A percentile compares a stretch with the other conserved stretches of the same genome.
phyloP scores from a whole-genome alignment of 1,284 basidiomycete species.

The Peniophora sp. region DNA sequence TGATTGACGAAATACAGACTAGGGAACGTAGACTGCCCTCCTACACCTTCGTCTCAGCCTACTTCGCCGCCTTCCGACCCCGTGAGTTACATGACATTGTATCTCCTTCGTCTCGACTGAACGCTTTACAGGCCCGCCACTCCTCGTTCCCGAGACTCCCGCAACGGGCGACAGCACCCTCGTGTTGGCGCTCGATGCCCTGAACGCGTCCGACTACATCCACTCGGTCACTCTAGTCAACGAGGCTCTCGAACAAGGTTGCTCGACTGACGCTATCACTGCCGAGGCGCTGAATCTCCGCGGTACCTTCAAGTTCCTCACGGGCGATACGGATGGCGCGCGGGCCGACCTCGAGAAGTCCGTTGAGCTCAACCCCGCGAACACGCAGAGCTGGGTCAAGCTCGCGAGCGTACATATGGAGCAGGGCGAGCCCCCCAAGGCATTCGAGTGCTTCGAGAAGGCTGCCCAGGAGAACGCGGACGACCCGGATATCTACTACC shows the following conservation, averaged over 20 bases:
- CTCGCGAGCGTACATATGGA: constrained; percentile 98
- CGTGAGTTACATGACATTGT: constrained; percentile 38
- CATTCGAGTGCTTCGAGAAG: constrained; percentile 88
- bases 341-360: constrained; percentile 81
- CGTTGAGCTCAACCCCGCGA: constrained; percentile 64
- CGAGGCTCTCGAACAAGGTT: constrained; percentile 84
- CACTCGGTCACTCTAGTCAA: constrained; percentile 79
- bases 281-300: constrained; percentile 91
- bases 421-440: constrained; percentile 71
- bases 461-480: constrained; percentile 79
- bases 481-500: constrained; percentile 98
- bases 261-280: constrained; percentile 70
- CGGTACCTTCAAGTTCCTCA: constrained; percentile 95
- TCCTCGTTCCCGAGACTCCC: constrained; percentile 69
- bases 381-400: constrained; percentile 94
- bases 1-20: constrained; percentile 30
- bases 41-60: constrained; percentile 90
- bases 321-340: constrained; percentile 79
- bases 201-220: constrained; percentile 81
- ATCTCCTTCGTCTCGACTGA: not conserved
- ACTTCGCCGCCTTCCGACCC: constrained; percentile 94
- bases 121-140: constrained; percentile 48
- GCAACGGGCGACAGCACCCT: constrained; percentile 82
- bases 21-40: constrained; percentile 86
- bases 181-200: constrained; percentile 73